Evolutionary conservation across 2,329 filamentous ascomycete genomes (phyloP).

Genomic region (Colletotrichum filicis): DNA sequence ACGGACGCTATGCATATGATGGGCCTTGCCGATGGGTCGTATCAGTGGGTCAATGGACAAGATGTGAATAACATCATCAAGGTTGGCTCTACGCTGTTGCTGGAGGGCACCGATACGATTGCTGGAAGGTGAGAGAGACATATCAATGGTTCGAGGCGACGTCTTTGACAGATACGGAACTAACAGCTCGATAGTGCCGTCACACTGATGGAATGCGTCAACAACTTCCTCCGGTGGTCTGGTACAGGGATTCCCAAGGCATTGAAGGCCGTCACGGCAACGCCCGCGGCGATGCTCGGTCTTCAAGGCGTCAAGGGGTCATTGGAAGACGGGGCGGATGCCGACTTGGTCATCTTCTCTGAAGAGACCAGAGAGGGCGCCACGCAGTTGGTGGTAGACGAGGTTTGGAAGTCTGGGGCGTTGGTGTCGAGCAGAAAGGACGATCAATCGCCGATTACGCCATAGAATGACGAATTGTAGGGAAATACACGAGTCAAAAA

Average conservation of each 20-base stretch:
- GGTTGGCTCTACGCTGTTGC: constrained; percentile 75
- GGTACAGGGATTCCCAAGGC: constrained; percentile 75
- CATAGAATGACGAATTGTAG: background rate
- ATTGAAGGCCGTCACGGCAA: constrained; percentile 78
- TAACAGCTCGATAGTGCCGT: constrained; percentile 61
- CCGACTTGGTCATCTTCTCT: constrained; percentile 76
- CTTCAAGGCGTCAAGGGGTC: constrained; percentile 74
- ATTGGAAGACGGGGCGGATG: constrained; percentile 71
- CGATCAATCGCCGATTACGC: constrained; percentile 22
- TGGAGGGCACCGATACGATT: constrained; percentile 83
- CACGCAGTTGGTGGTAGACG: constrained; percentile 71
- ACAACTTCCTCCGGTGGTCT: constrained; percentile 83
- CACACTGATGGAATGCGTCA: constrained; percentile 83
- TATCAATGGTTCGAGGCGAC: constrained; percentile 30
- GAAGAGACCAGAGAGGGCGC: constrained; percentile 58
- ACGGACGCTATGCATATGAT: constrained; percentile 93
- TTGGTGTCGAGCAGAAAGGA: constrained; percentile 51
- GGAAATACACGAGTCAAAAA: background rate
- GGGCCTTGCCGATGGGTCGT: constrained; percentile 84
- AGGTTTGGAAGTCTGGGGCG: constrained; percentile 83
- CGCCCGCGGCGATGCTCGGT: constrained; percentile 81
- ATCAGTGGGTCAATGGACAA: constrained; percentile 85
- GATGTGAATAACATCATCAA: constrained; percentile 71
- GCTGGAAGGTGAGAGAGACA: constrained; percentile 71
- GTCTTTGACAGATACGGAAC: constrained; percentile 10